Percentiles rank a stretch among this genome's conserved stretches.
These are phyloP conservation scores for Bryopsis sp. DNA, from an alignment of 139 green algal species.

Conservation along the genomic window DNA sequence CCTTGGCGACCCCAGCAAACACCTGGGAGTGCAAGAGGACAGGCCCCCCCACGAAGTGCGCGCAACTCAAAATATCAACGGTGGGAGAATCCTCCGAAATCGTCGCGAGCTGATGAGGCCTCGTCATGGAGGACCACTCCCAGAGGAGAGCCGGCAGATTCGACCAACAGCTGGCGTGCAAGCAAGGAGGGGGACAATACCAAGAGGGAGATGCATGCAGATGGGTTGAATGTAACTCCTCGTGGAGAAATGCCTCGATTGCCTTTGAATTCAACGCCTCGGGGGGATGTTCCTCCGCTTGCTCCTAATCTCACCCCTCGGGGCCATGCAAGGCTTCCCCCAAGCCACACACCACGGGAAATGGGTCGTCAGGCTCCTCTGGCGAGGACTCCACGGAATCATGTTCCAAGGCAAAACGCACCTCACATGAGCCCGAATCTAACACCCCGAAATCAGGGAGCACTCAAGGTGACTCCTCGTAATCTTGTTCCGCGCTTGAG, in stretches of 20 bases:
- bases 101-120: conserved; percentile 1
- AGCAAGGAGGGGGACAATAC: no score
- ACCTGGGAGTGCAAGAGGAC: not conserved
- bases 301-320: not conserved
- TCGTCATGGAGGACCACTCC: conserved; percentile 1
- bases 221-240: no score
- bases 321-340: not conserved
- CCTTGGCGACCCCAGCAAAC: not conserved
- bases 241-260: no score
- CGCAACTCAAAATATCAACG: not conserved
- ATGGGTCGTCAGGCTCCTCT: not conserved
- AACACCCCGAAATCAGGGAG: not conserved
- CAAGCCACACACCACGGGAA: not conserved
- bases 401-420: not conserved
- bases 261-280: conserved; percentile 1
- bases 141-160: not conserved
- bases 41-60: not conserved
- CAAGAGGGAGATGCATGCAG: no score
- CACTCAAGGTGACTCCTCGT: not conserved
- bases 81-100: not conserved
- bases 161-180: no score
- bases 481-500: no score
- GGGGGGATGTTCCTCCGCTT: not conserved
- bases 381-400: not conserved
- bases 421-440: not conserved